Evolutionary conservation across 2,329 filamentous ascomycete genomes (phyloP).

Genomic region (Microdochium nivale): DNA sequence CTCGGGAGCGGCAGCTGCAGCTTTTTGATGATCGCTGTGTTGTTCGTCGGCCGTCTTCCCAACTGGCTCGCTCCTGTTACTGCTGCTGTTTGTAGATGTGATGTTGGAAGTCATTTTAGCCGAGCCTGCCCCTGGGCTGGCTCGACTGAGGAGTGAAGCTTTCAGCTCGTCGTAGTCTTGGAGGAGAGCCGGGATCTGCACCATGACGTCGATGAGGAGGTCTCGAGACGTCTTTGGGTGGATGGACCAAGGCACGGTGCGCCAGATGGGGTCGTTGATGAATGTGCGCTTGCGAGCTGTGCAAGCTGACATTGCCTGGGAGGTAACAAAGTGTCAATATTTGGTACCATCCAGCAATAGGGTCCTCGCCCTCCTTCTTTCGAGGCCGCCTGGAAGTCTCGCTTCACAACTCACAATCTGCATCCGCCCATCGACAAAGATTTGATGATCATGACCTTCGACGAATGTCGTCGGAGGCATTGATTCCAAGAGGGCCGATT

Average conservation of each 20-base stretch:
- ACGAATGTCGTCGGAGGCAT: not conserved
- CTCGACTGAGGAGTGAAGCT: not conserved
- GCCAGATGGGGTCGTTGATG: not conserved
- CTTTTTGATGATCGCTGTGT: no score
- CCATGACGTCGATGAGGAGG: not conserved
- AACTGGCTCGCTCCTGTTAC: no score
- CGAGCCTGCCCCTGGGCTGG: not conserved
- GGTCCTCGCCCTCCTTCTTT: not conserved
- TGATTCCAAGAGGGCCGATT: constrained; percentile 5
- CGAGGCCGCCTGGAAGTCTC: not conserved
- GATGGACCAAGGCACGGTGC: not conserved
- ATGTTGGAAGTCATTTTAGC: no score
- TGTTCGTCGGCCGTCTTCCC: no score
- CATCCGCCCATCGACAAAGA: not conserved
- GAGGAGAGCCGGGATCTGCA: not conserved
- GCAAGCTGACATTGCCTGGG: not conserved
- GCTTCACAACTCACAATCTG: not conserved
- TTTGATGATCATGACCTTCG: not conserved
- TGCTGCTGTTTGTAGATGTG: no score
- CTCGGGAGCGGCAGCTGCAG: no score
- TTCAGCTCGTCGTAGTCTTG: not conserved
- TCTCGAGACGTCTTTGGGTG: not conserved
- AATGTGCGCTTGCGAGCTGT: not conserved
- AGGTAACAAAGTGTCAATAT: not conserved
- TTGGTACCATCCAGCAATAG: no score